Conservation (phyloP, 1,284 basidiomycete genomes). For the Ganoderma leucocontextum region DNA sequence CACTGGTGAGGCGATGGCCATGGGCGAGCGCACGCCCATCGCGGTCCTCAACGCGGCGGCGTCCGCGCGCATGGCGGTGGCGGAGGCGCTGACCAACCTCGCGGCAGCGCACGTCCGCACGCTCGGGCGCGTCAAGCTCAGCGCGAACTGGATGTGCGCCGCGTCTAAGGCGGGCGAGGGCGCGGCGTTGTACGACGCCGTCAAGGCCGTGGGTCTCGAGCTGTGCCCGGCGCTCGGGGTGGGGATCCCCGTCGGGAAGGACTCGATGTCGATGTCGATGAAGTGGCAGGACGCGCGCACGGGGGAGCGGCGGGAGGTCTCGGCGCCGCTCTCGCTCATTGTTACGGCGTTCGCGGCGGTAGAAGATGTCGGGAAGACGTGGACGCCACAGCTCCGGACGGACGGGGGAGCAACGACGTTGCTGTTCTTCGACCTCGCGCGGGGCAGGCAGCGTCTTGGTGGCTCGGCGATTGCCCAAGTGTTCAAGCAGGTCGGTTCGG, state of each 20-base stretch:
- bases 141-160: conserved; percentile 99
- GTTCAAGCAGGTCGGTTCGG: conserved; percentile 91
- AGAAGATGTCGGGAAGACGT: conserved; percentile 81
- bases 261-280: conserved; percentile 99
- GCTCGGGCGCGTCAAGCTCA: conserved; percentile 87
- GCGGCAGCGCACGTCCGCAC: conserved; percentile 82
- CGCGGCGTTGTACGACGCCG: conserved; percentile 90
- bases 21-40: conserved; percentile 95
- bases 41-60: conserved; percentile 90
- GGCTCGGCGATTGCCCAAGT: conserved; percentile 97
- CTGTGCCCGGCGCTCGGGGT: conserved; percentile 95
- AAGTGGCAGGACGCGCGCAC: conserved; percentile 72
- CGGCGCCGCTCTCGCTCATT: conserved; percentile 90
- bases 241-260: conserved; percentile 97
- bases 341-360: conserved; percentile 96
- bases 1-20: conserved; percentile 96
- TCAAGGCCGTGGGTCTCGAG: conserved; percentile 92
- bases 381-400: conserved; percentile 90
- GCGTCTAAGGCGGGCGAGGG: conserved; percentile 93
- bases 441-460: conserved; percentile 87
- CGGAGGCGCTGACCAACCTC: conserved; percentile 93
- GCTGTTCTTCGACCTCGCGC: conserved; percentile 91
- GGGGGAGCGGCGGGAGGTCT: conserved; percentile 81
- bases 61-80: conserved; percentile 96
- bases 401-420: conserved; percentile 77